phyloP scores from a whole-genome alignment of 371 early-diverging fungal species.

The Haplosporangium sp. region DNA sequence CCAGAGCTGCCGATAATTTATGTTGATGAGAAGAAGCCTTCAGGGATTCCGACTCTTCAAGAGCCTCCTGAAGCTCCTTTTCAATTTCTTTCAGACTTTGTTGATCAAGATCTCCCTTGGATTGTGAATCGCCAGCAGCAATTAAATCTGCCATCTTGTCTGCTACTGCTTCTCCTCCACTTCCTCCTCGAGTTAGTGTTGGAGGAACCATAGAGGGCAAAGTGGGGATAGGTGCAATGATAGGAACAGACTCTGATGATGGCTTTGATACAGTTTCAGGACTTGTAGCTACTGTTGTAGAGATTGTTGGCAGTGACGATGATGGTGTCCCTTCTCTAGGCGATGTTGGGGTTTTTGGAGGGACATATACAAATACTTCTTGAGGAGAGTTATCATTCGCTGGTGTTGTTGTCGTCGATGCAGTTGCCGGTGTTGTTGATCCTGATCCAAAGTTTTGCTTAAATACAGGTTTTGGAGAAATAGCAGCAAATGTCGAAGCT shows the following conservation, averaged over 20 bases:
- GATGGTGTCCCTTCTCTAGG: not conserved
- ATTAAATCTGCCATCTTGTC: not conserved
- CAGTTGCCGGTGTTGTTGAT: not conserved
- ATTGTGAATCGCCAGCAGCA: not conserved
- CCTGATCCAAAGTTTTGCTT: not conserved
- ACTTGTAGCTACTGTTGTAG: not conserved
- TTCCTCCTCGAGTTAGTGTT: constrained; percentile 35
- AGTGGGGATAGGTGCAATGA: constrained; percentile 29
- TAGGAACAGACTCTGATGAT: not conserved
- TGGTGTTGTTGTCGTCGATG: not conserved
- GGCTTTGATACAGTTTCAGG: not conserved
- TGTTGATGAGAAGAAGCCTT: not conserved
- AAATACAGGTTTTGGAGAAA: constrained; percentile 18
- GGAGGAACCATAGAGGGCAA: constrained; percentile 27
- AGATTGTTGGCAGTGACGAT: not conserved
- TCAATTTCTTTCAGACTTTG: constrained; percentile 37
- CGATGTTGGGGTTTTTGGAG: constrained; percentile 8
- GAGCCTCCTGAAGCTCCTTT: constrained; percentile 35
- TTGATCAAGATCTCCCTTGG: constrained; percentile 15
- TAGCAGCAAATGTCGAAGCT: constrained; percentile 43
- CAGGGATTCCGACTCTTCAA: constrained; percentile 24
- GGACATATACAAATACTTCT: constrained; percentile 10
- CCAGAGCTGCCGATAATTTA: not conserved
- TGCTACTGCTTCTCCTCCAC: not conserved
- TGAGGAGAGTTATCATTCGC: not conserved